Conservation (phyloP, 768 basidiomycete species). For the Termitomyces sp. region DNA sequence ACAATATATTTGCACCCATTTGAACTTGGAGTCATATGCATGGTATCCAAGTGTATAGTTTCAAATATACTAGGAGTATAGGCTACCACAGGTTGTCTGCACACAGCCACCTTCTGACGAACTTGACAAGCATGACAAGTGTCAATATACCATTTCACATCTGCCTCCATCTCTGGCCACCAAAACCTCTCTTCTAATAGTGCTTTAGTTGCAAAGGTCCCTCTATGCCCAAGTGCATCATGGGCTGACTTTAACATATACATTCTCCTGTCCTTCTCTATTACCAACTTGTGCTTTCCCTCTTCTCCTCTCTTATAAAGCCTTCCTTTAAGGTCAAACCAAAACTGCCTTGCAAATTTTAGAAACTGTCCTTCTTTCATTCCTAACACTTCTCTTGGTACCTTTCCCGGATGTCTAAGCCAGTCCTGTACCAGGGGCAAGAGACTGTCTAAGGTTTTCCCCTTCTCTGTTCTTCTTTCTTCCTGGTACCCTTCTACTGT, state of each 20-base stretch:
- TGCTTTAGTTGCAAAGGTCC: conserved; percentile 3
- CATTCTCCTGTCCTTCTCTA: conserved; percentile 11
- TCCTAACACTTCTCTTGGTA: too few species aligned
- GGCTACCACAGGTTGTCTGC: too few species aligned
- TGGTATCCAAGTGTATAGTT: too few species aligned
- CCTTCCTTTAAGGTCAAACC: not conserved
- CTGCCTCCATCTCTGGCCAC: conserved; percentile 11
- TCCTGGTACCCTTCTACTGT: conserved; percentile 20
- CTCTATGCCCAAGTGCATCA: conserved; percentile 17
- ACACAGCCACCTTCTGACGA: conserved; percentile 12
- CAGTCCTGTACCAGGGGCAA: conserved; percentile 21
- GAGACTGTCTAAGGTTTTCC: too few species aligned
- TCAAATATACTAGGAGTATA: too few species aligned
- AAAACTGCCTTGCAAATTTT: not conserved
- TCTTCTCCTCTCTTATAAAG: not conserved
- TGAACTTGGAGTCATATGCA: too few species aligned
- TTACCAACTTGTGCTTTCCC: conserved; percentile 17
- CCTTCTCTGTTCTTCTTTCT: conserved; percentile 13
- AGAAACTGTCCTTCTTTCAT: not conserved
- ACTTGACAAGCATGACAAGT: conserved; percentile 29
- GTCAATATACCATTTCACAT: conserved; percentile 25
- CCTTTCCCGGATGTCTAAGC: not conserved
- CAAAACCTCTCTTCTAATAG: not conserved
- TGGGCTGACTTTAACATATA: conserved; percentile 18
- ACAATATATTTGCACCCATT: too few species aligned